A percentile compares a stretch with the other conserved stretches of the same genome.
phyloP scores from a whole-genome alignment of 208 protist genomes.

The Acanthamoeba culbertsoni region DNA sequence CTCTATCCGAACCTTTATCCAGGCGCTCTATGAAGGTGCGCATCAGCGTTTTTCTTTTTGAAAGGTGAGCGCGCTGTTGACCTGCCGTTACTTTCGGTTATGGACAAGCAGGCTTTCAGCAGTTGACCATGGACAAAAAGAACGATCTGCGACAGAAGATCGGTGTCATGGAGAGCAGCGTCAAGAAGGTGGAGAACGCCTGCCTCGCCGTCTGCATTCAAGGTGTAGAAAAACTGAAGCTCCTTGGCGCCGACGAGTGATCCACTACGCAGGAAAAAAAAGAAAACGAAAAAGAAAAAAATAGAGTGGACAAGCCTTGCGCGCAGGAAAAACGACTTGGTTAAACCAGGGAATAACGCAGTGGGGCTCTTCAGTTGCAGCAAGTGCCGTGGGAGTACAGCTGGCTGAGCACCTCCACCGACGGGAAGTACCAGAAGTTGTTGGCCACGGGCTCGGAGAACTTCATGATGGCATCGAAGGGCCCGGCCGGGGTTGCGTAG shows the following conservation, averaged over 20 bases:
- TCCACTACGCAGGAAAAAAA: too few species aligned
- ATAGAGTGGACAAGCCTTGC: too few species aligned
- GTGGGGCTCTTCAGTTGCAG: not conserved
- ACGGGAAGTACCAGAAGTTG: constrained; percentile 30
- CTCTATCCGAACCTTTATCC: constrained; percentile 52
- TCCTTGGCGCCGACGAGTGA: not conserved
- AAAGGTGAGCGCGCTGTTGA: too few species aligned
- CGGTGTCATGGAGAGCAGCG: constrained; percentile 52
- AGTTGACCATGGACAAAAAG: not conserved
- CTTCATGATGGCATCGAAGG: constrained; percentile 23
- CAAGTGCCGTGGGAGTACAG: not conserved
- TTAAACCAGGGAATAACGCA: too few species aligned
- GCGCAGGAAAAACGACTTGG: too few species aligned
- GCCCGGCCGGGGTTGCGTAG: not conserved
- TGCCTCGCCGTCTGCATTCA: not conserved
- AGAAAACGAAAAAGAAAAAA: not conserved
- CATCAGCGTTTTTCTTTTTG: not conserved
- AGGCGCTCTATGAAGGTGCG: constrained; percentile 32
- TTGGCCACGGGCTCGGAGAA: constrained; percentile 17
- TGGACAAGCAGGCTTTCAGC: not conserved
- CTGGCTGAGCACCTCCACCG: not conserved
- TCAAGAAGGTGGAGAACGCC: constrained; percentile 70
- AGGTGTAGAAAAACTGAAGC: not conserved
- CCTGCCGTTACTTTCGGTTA: too few species aligned
- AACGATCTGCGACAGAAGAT: constrained; percentile 58